Base-by-base conservation (phyloP, 1,284 basidiomycete genomes). In the Anthracocystis setariae region DNA sequence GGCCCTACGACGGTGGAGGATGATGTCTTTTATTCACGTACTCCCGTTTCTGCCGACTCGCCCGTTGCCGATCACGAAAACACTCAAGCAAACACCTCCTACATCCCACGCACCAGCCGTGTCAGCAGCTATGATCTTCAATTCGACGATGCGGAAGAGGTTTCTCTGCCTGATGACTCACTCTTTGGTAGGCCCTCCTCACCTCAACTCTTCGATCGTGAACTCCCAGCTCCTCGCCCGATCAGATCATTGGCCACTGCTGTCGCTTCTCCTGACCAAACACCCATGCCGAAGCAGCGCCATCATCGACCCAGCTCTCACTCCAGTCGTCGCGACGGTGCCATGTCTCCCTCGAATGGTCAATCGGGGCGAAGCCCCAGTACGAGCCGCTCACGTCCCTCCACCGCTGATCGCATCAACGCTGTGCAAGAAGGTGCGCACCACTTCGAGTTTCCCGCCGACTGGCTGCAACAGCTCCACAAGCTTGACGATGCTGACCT, bases 101-200 rank as follows among this genome's bases (percentile, higher is more conserved):
- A 51, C 40, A 65, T 71, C 20, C 68, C 68, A 9, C 49, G 68
- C n/a, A 71, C 68, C 0, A 49, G 68, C 17, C 68, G 68, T 13
- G 68, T 71, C 33, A 71, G 60, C 54, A 62, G 62, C 54, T 71
- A 71, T 43, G 68, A 71, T 35, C 58, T 71, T 5, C 68, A 71
- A 20, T 71, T 71, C 38, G 68, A 71, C 37, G 68, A 71, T 58
- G 68, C 68, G 5, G 68, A 71, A 42, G 68, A 71, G 42, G 21
- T 53, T 17, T 59, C 55, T 2, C 23, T 56, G 5, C 52, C 48
- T 9, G 51, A 65, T 25, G 62, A 71, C 17, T 61, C 68, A 20
- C 68, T 71, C 46, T 71, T 71, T 38, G 68, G 68, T n/a, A 44
- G 42, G 3, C 56, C 62, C 10, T 53, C 57, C 15, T 61, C 62